A percentile compares a stretch with the other conserved stretches of the same genome.
These are phyloP conservation scores for Elaphomyces granulatus DNA, from an alignment of 495 filamentous ascomycete genomes.

Conservation along the genomic window DNA sequence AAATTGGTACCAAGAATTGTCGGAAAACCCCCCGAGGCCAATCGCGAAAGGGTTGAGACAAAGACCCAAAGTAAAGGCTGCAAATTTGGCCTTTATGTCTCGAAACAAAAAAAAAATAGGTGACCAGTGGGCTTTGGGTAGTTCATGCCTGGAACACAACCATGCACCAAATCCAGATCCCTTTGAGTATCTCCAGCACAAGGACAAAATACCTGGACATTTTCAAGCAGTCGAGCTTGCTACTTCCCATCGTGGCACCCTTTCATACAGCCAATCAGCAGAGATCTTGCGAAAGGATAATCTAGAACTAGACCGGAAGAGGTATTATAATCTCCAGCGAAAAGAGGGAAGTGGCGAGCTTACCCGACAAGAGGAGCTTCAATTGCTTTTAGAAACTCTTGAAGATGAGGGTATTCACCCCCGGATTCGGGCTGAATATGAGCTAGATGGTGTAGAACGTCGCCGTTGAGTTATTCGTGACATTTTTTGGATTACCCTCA, in stretches of 20 bases:
- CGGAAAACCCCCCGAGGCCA: background rate
- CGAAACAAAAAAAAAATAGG: background rate
- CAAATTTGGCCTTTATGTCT: background rate
- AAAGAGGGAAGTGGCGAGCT: background rate
- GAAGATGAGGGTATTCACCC: background rate
- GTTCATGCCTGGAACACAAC: background rate
- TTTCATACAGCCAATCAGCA: background rate
- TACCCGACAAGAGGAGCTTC: background rate
- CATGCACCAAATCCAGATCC: background rate
- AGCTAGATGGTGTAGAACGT: background rate
- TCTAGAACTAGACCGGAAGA: background rate
- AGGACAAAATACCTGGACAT: background rate
- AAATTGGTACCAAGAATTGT: background rate
- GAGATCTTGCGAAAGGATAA: background rate
- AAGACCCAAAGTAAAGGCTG: background rate
- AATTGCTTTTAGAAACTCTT: background rate
- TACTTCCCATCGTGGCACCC: background rate
- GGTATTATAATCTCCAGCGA: background rate
- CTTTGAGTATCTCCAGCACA: background rate
- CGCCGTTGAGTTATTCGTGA: background rate
- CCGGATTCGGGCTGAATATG: background rate
- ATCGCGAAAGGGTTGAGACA: background rate
- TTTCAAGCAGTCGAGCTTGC: background rate
- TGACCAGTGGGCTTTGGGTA: background rate
- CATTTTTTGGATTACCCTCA: background rate